Conservation (phyloP, 495 filamentous ascomycete species). For the Trypethelium eluteriae region DNA sequence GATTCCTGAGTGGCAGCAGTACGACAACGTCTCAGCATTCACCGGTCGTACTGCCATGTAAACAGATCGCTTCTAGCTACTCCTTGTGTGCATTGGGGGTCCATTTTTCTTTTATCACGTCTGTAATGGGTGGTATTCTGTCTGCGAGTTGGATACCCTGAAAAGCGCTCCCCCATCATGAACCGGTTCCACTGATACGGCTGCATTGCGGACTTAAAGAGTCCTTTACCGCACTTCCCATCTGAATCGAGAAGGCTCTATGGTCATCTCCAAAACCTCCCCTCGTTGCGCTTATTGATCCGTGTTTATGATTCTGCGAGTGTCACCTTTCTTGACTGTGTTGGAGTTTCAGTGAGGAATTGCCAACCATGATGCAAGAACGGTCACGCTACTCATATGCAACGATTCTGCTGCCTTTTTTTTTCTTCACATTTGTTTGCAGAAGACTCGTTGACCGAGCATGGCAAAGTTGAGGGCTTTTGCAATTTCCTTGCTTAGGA, state of each 20-base stretch:
- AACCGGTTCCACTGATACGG: too few relatives aligned
- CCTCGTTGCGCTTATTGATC: too few relatives aligned
- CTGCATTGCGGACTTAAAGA: too few relatives aligned
- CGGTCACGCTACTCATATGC: neutral
- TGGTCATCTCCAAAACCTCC: too few relatives aligned
- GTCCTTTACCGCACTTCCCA: too few relatives aligned
- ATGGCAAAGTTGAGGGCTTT: neutral
- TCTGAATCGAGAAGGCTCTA: too few relatives aligned
- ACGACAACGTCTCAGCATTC: neutral
- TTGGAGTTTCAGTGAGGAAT: too few relatives aligned
- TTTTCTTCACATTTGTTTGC: neutral
- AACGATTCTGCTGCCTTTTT: neutral
- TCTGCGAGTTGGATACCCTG: neutral
- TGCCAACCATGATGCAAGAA: too few relatives aligned
- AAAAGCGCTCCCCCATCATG: neutral
- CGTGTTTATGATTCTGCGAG: too few relatives aligned
- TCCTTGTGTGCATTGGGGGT: neutral
- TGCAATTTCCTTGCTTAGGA: neutral
- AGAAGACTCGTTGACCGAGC: slow-evolving; percentile 8
- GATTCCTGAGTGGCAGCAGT: neutral
- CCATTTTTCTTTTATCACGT: neutral
- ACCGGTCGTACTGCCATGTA: neutral
- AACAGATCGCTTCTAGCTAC: neutral
- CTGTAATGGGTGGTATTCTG: neutral
- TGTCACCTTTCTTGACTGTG: too few relatives aligned